Evolutionary conservation across 371 early-diverging fungal species (phyloP), one percentile per base, ranked within the genome.

Genomic region (Syncephalastrum monosporum): DNA sequence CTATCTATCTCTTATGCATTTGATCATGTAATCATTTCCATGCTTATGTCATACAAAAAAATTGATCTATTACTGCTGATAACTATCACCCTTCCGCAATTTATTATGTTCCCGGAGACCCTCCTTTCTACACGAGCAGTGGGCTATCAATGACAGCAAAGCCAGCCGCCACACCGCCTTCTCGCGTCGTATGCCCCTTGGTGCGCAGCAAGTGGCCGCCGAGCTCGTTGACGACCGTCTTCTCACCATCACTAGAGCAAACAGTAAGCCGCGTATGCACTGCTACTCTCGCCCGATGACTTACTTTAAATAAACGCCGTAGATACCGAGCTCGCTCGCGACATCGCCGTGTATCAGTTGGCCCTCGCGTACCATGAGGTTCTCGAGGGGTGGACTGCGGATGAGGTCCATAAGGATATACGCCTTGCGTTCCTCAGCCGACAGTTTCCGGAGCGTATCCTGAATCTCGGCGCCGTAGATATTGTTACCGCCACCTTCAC

Each of bases 141-240:
- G 93, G 91, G 48, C 91, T 91, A 69, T 96, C 96, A 68, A 98
- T 88, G 12, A 98, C 96, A n/a, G 94, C 92, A 82, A 88, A 97
- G n/a, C 99, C 99, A 41, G 96, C 92, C 1, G 97, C 97, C 3
- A 98, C 97, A 33, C 99, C 99, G 13, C 99, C 99, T 71, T 98
- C 99, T 44, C 90, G 84, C 4, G 88, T 85, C 21, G 83, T 83
- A 2, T 85, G 81, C 0, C 83, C 82, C 71, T 98, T 98, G 17
- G 98, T 95, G 44, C 99, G 86, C 42, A 98, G 79, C 60, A 98
- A 77, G 75, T 98, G 93, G 0, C 99, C 99, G 5, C 84, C 93
- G 19, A 70, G 63, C 47, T 89, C 77, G 71, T 98, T 97, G n/a
- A 88, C 53, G 15, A 87, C 64, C n/a, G 84, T 82, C 0, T 78